Conservation (phyloP, 1,284 basidiomycete genomes). For the Pulchroboletus neoregius region DNA sequence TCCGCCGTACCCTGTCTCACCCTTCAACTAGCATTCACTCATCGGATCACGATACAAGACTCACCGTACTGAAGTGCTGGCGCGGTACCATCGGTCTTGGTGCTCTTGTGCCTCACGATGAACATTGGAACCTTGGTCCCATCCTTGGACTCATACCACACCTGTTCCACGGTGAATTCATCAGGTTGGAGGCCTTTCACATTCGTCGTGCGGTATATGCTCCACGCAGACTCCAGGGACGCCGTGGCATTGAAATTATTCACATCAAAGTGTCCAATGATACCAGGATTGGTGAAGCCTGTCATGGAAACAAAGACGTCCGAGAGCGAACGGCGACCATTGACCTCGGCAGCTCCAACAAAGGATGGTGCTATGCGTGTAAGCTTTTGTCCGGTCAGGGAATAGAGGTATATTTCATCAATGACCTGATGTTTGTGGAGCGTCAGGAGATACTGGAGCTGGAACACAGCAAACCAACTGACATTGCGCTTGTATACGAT, state of each 20-base stretch:
- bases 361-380: constrained; percentile 62
- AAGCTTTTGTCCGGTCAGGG: constrained; percentile 55
- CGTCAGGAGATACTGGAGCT: constrained; percentile 12
- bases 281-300: constrained; percentile 74
- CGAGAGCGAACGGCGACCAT: constrained; percentile 52
- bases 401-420: constrained; percentile 78
- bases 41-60: constrained; percentile 12
- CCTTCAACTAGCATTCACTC: not conserved
- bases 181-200: constrained; percentile 65
- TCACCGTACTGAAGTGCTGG: constrained; percentile 77
- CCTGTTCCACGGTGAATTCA: constrained; percentile 73
- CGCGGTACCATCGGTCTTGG: constrained; percentile 70
- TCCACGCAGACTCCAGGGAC: constrained; percentile 51
- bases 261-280: constrained; percentile 63
- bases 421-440: constrained; percentile 51
- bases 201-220: constrained; percentile 55
- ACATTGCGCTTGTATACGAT: constrained; percentile 76
- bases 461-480: constrained; percentile 15
- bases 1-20: constrained; percentile 63
- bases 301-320: constrained; percentile 68
- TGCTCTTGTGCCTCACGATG: constrained; percentile 73
- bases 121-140: constrained; percentile 86
- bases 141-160: constrained; percentile 78
- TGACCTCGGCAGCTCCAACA: constrained; percentile 63
- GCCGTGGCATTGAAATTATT: constrained; percentile 30